Evolutionary conservation across 2,329 filamentous ascomycete genomes (phyloP), one percentile per base, ranked within the genome.

Genomic region (Talaromyces sp.): DNA sequence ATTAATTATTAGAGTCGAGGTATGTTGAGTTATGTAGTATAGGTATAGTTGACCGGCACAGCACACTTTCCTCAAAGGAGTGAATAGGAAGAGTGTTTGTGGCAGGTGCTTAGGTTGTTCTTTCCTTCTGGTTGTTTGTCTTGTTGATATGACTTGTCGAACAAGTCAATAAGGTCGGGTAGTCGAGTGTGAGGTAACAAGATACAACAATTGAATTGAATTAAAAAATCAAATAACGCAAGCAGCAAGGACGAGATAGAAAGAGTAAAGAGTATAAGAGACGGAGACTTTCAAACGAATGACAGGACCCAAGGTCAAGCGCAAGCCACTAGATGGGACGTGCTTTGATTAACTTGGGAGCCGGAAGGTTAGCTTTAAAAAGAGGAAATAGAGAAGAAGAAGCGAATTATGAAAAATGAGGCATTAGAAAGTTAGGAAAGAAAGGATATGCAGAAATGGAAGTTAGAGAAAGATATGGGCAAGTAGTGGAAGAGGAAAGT

Each of bases 291-390:
- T 61, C 61, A 69, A 75, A 75, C 68, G 75, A 77, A 76, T 70
- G 76, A 76, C 72, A 77, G 74, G 75, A 72, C 71, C 72, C 61
- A 69, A 66, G 67, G 68, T 66, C 71, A 71, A 59, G 65, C 70
- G 65, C 70, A 66, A 70, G 68, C 68, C 70, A 68, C 67, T 64
- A 68, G 59, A 64, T 29, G 65, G 68, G 61, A 67, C 63, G 67
- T 63, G 64, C 64, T 69, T 65, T 60, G 58, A 36, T 25, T 31
- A 29, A 66, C 67, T 67, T 70, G 68, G 71, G 71, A 72, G 70
- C 70, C 71, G 72, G 72, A 70, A 69, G 67, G 31, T 59, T 59
- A 59, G 56, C 36, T 59, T 65, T 67, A 68, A 72, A 69, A 70
- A 72, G 68, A 73, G 69, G 70, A 71, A 68, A 67, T 68, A 75